Conservation (phyloP, 306 rosid genomes). For the Pachyrhizus erosus region DNA sequence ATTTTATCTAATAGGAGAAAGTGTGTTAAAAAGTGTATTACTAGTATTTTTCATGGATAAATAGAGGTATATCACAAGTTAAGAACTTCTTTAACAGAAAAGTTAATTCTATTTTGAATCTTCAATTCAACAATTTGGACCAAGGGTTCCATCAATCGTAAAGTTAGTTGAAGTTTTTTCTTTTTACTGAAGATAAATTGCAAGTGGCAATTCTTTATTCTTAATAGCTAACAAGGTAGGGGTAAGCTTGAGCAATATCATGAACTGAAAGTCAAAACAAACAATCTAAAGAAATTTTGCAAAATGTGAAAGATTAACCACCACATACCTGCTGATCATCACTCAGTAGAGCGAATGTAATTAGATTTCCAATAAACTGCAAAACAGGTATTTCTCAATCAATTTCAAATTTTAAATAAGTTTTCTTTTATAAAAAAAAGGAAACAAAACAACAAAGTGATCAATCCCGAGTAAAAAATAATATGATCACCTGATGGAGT, state of each 20-base stretch:
- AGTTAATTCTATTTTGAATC: constrained; percentile 9
- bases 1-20: background rate
- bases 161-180: background rate
- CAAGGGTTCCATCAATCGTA: constrained; percentile 1
- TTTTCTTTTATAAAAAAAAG: background rate
- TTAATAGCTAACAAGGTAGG: constrained; percentile 26
- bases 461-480: background rate
- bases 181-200: constrained; percentile 21
- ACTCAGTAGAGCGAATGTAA: constrained; percentile 73
- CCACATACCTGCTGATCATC: constrained; percentile 69
- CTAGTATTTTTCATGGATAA: background rate
- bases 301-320: constrained; percentile 35
- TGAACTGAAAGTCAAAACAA: constrained; percentile 17
- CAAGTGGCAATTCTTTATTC: constrained; percentile 19
- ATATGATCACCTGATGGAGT: constrained; percentile 71
- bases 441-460: constrained; percentile 1
- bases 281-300: constrained; percentile 3
- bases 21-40: background rate
- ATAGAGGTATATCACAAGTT: constrained; percentile 19
- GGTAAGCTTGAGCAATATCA: constrained; percentile 20
- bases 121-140: constrained; percentile 18
- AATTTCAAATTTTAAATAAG: constrained; percentile 7
- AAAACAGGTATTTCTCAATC: constrained; percentile 30
- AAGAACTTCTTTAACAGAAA: background rate
- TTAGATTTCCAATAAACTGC: constrained; percentile 93